phyloP scores from a whole-genome alignment of 176 grass and related monocot species.

The Zea mays region Zm-B73-REFERENCE-NAM-5.0 NC_050099.1:44210001-44210500 shows the following conservation, averaged over 20 bases:
- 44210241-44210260: not conserved
- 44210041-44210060: not conserved
- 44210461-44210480: constrained; percentile 38
- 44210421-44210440: not conserved
- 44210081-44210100: not conserved
- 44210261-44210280: constrained; percentile 6
- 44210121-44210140: constrained; percentile 20
- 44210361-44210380: constrained; percentile 56
- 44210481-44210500: constrained; percentile 53
- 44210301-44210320: constrained; percentile 67
- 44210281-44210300: not conserved
- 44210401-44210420: constrained; percentile 5
- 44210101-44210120: constrained; percentile 13
- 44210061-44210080: not conserved
- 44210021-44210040: not conserved
- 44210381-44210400: constrained; percentile 5
- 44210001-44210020: not conserved
- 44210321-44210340: constrained; percentile 97
- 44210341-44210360: constrained; percentile 82
- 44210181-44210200: constrained; percentile 96
- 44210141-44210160: constrained; percentile 83
- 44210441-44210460: constrained; percentile 1
- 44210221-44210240: constrained; percentile 60
- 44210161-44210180: constrained; percentile 95
- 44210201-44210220: constrained; percentile 88